Base-by-base conservation (phyloP, 495 filamentous ascomycete genomes). In the Neurospora tetrasperma region DNA sequence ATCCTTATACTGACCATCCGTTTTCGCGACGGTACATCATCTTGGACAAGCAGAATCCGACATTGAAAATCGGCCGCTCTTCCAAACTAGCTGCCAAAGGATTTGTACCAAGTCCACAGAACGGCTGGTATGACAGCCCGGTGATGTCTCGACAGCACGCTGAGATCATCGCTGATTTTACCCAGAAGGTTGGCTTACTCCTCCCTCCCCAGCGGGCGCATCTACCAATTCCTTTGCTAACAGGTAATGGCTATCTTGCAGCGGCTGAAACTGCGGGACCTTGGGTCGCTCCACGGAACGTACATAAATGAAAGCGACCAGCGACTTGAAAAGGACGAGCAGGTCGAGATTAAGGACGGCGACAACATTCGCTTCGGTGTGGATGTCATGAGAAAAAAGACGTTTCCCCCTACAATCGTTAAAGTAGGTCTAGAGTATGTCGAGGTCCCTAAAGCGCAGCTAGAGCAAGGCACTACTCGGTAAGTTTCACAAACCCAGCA, bases 131-230 rank as follows among this genome's bases (percentile, higher is more conserved):
- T 73, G 88, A 94, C 42, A 93, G 89, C 76, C 88, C 92, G 0
- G 92, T 96, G 35, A 91, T 97, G 86, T 96, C 92, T 39, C 86
- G 94, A 40, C 79, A 88, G 11, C 94, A 97, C 83, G 94, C 93
- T 12, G 81, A 86, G 70, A 76, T 97, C 10, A 73, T 77, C 12
- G 81, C 85, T 12, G 78, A 84, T 48, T 43, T 81, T 4, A 77
- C 86, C 1, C 72, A 78, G 5, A 81, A 84, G 78, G 89, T 89
- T 75, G 62, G 82, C 73, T 6, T 4, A 42, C 14, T 5, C 42
- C 12, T 69, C 9, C 44, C 42, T 4, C 71, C 66, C 3, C 44
- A 42, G 46, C 73, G 74, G 71, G 74, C 70, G 43, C 71, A 48
- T 39, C 2, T 35, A 5, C 23, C 20, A 5, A 5, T 20, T n/a